Evolutionary conservation across 352 stramenopile species (phyloP).

Genomic region (Elongisporangium anandrum): DNA sequence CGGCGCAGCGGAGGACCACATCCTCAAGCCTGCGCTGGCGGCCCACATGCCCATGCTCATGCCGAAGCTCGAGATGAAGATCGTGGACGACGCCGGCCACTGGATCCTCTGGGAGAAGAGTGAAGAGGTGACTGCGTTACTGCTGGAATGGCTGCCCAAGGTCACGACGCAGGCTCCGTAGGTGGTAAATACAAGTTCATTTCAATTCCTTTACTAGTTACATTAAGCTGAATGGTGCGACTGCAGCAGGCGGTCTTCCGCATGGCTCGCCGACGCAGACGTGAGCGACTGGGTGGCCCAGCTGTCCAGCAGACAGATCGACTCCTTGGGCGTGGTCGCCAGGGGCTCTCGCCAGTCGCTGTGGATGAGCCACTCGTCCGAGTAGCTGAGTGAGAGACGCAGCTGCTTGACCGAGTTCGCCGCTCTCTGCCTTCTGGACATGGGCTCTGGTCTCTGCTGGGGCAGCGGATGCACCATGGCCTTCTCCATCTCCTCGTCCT

Average conservation of each 20-base stretch:
- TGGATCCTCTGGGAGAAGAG: slow-evolving; percentile 57
- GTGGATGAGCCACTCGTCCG: not conserved
- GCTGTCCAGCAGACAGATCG: slow-evolving; percentile 34
- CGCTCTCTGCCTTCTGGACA: no score
- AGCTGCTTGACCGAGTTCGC: not conserved
- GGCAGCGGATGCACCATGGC: not conserved
- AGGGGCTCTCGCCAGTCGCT: not conserved
- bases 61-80: slow-evolving; percentile 37
- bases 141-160: slow-evolving; percentile 24
- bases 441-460: no score
- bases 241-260: not conserved
- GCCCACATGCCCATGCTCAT: slow-evolving; percentile 42
- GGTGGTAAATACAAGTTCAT: not conserved
- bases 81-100: slow-evolving; percentile 44
- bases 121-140: slow-evolving; percentile 29
- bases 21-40: slow-evolving; percentile 47
- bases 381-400: not conserved
- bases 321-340: slow-evolving; percentile 25
- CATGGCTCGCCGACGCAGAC: slow-evolving; percentile 8
- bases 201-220: not conserved
- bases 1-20: slow-evolving; percentile 44
- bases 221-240: not conserved
- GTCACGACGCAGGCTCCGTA: not conserved
- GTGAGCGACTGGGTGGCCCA: slow-evolving; percentile 20
- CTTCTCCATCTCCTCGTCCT: not conserved